Base-by-base conservation (phyloP, 169 alveolate species). In the Eimeria acervulina region DNA sequence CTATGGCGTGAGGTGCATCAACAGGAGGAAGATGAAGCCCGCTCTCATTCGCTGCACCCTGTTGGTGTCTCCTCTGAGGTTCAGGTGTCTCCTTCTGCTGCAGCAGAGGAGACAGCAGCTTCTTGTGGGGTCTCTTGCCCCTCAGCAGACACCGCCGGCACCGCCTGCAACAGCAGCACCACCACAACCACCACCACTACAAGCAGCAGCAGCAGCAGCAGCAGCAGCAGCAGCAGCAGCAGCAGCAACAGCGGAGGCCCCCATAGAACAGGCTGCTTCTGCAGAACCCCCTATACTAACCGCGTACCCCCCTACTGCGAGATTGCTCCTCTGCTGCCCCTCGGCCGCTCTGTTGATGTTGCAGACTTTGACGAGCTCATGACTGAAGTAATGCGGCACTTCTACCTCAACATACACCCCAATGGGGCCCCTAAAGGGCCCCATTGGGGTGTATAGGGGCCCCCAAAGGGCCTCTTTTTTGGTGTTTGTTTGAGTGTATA, bases 301-400 rank as follows among this genome's bases (percentile, higher is more conserved):
- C 55, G 87, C 4, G 96, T 94, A 0, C 96, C 96, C 59, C 93
- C 96, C 21, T 95, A 95, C 92, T 95, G 95, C 78, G 95, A 95
- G 76, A 72, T 95, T 7, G 96, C 96, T 31, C 96, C 96, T 10
- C 95, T 95, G n/a, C 92, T 95, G 0, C 83, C 88, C 17, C 84
- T 95, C 0, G 81, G 91, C 19, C 72, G 91, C 15, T 42, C 78
- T 51, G 38, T 52, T 40, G 87, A 40, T 13, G 55, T 95, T 12
- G 96, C 81, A n/a, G 85, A 76, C 52, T 85, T 95, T 44, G 96
- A 95, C 21, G 87, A 81, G 8, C 89, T 85, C 40, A 85, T 95
- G 94, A 84, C 76, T 17, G 72, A 74, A 42, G 96, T 87, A 42
- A 33, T 21, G 8, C 47, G 44, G n/a, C 80, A 68, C 47, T 12